Evolutionary conservation across 768 basidiomycete genomes (phyloP).

Genomic region (Termitomyces sp.): DNA sequence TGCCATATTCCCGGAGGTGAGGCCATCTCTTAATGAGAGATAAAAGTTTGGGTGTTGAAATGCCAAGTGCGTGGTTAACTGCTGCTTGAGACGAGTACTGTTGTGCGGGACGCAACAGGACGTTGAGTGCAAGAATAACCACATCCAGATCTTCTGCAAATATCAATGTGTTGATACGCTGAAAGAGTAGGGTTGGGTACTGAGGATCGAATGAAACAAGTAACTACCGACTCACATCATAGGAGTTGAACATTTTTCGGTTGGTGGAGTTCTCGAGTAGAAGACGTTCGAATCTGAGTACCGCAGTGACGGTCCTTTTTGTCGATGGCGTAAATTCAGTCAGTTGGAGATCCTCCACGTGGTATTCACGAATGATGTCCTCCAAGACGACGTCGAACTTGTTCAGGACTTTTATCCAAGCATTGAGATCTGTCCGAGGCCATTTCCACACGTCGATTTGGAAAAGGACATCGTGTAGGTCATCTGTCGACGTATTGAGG

Average conservation of each 20-base stretch:
- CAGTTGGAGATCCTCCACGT: constrained; percentile 79
- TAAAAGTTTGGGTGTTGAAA: constrained; percentile 75
- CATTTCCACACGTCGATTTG: constrained; percentile 84
- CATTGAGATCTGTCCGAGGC: constrained; percentile 94
- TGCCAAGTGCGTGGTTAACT: constrained; percentile 76
- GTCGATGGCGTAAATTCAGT: constrained; percentile 70
- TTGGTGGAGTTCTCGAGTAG: constrained; percentile 97
- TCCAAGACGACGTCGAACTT: constrained; percentile 90
- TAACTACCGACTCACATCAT: constrained; percentile 72
- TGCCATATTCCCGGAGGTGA: constrained; percentile 71
- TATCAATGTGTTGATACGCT: constrained; percentile 89
- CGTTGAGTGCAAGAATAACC: constrained; percentile 74
- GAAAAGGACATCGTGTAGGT: constrained; percentile 62
- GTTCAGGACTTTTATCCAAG: constrained; percentile 95
- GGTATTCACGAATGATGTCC: constrained; percentile 76
- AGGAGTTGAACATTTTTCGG: constrained; percentile 92
- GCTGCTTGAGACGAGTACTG: constrained; percentile 89
- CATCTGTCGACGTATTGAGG: constrained; percentile 58
- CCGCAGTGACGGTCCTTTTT: constrained; percentile 72
- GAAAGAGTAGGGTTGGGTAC: constrained; percentile 7
- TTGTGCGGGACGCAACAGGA: constrained; percentile 88
- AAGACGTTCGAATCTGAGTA: constrained; percentile 84
- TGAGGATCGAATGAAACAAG: constrained; percentile 5
- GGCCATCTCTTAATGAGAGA: constrained; percentile 85
- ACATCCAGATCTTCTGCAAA: constrained; percentile 88